Evolutionary conservation across 257 asterid species (phyloP).

Genomic region (Rubia yunnanensis): DNA sequence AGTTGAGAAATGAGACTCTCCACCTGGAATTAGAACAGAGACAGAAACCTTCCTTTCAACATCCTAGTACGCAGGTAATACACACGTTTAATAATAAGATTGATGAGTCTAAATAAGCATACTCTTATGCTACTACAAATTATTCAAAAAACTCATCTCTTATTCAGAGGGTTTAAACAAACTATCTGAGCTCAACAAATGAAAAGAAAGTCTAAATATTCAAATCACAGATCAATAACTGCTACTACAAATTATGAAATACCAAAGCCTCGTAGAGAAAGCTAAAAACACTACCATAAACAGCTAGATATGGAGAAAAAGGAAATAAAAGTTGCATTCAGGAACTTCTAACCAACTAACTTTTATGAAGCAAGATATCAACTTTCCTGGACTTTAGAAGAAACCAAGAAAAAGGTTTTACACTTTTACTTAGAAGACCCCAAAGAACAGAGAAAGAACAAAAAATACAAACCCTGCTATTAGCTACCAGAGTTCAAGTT

Average conservation of each 20-base stretch:
- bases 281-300: not conserved
- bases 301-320: not conserved
- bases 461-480: slow-evolving; percentile 1
- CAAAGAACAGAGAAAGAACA: not conserved
- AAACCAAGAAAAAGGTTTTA: not conserved
- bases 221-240: slow-evolving; percentile 1
- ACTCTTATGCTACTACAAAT: no score
- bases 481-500: slow-evolving; percentile 1
- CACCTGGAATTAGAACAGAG: no score
- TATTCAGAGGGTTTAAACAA: no score
- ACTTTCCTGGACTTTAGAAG: not conserved
- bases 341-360: not conserved
- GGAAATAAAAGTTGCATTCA: not conserved
- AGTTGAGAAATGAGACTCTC: no score
- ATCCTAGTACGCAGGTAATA: no score
- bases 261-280: not conserved
- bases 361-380: not conserved
- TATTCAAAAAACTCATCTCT: no score
- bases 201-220: not conserved
- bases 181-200: no score
- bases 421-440: not conserved
- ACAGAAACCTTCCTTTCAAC: no score
- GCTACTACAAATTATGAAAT: not conserved
- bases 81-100: no score
- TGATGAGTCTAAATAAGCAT: no score